Conservation (phyloP, 768 basidiomycete species). For the Suillus placidus region DNA sequence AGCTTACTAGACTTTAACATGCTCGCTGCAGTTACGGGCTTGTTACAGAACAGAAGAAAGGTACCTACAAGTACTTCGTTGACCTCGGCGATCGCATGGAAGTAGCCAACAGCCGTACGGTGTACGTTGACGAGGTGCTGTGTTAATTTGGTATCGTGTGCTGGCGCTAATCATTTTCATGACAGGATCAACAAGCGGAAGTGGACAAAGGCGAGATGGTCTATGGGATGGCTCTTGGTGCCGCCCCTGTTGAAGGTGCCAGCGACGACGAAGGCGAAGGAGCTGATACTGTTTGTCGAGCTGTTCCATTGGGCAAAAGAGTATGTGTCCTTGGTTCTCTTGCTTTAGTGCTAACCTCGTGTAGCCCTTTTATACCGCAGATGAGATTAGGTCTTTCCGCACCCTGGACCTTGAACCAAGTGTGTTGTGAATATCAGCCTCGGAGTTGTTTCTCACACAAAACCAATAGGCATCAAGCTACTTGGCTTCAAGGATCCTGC, state of each 20-base stretch:
- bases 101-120: slow-evolving; percentile 68
- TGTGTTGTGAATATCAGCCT: slow-evolving; percentile 31
- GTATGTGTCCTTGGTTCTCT: slow-evolving; percentile 37
- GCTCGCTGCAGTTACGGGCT: slow-evolving; percentile 69
- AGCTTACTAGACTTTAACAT: slow-evolving; percentile 15
- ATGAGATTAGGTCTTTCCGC: slow-evolving; percentile 80
- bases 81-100: slow-evolving; percentile 79
- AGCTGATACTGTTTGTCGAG: slow-evolving; percentile 39
- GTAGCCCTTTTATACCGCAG: slow-evolving; percentile 83
- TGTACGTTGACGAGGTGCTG: slow-evolving; percentile 71
- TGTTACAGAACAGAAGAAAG: slow-evolving; percentile 87
- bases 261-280: slow-evolving; percentile 42
- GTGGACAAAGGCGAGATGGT: slow-evolving; percentile 28
- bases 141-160: not conserved
- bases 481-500: slow-evolving; percentile 85
- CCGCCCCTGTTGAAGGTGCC: slow-evolving; percentile 31
- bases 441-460: not conserved
- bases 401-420: slow-evolving; percentile 80
- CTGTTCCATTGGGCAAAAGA: slow-evolving; percentile 54
- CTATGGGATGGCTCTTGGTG: slow-evolving; percentile 41
- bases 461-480: slow-evolving; percentile 72
- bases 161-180: slow-evolving; percentile 11
- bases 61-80: slow-evolving; percentile 78
- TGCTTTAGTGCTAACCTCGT: slow-evolving; percentile 9
- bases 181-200: slow-evolving; percentile 33